Evolutionary conservation across 352 stramenopile species (phyloP), one percentile per base, ranked within the genome.

Genomic region (Elongisporangium prolatum): DNA sequence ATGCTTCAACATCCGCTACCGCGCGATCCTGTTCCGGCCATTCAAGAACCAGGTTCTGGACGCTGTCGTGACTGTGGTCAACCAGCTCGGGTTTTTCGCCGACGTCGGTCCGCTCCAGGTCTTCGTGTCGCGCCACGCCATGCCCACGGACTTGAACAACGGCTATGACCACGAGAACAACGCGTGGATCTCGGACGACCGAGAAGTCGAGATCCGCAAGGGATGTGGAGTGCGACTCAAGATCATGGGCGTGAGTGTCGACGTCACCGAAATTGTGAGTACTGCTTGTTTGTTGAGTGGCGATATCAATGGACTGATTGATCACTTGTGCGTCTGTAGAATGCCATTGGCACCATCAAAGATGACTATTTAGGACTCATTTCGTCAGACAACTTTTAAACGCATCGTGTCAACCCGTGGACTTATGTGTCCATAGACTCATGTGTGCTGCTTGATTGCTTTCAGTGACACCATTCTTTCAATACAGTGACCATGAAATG

Each of bases 21-120:
- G 92, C 49, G 96, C 96, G 21, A 96, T 99, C 50, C 75, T 99
- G 44, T 92, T 99, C 63, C 83, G 96, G 21, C 96, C 96, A 7
- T 98, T 99, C 73, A 97, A 98, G 69, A 98, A 98, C 69, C 95
- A 99, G 75, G 96, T 99, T 21, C 69, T 99, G 4, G 96, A 99
- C 74, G 96, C 96, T 2, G 92, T 97, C 9, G 96, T 99, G n/a
- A 96, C 88, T 20, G 91, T 98, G 55, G 97, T 97, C 61, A 98
- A 97, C 58, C 85, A 98, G 61, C 77, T 98, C 34, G 96, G 96
- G 22, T 98, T 99, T 68, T 99, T 98, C 69, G 92, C 93, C 34
- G 95, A 98, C 69, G 92, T 98, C 47, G 96, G 96, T 0, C 96
- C 96, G 16, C 71, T 99, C 18, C 89, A 98, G 67, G 95, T 99